Evolutionary conservation across 495 filamentous ascomycete genomes (phyloP).

Genomic region (Achaetomiella virescens): DNA sequence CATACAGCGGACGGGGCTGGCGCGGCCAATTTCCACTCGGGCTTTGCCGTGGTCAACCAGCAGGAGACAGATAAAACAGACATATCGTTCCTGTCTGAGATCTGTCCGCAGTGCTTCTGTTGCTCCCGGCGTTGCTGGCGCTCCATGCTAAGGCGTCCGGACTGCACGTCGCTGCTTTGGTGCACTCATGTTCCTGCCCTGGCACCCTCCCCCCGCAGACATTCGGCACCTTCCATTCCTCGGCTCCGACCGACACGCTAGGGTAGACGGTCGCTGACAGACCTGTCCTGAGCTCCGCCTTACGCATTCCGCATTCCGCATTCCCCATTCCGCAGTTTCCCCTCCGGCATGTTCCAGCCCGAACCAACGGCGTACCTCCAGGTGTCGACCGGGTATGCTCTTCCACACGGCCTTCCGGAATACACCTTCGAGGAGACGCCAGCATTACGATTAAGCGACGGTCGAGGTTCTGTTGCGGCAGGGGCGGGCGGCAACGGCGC

Average conservation of each 20-base stretch:
- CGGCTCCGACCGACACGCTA: slow-evolving; percentile 3
- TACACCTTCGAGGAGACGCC: slow-evolving; percentile 42
- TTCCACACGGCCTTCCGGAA: slow-evolving; percentile 35
- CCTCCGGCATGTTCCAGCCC: slow-evolving; percentile 49
- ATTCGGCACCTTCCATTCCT: not conserved
- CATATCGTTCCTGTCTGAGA: slow-evolving; percentile 1
- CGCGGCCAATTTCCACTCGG: slow-evolving; percentile 1
- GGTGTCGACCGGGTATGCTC: slow-evolving; percentile 34
- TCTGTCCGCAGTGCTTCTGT: not conserved
- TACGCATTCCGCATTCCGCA: no score
- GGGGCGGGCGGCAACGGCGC: slow-evolving; percentile 17
- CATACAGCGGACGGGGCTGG: slow-evolving; percentile 12
- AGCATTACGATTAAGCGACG: slow-evolving; percentile 29
- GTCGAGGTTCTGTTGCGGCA: slow-evolving; percentile 11
- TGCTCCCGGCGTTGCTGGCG: slow-evolving; percentile 3
- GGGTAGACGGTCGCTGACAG: not conserved
- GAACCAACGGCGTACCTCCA: slow-evolving; percentile 43
- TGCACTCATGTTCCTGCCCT: slow-evolving; percentile 5
- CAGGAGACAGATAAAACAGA: slow-evolving; percentile 12
- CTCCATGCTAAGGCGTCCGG: not conserved
- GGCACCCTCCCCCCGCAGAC: not conserved
- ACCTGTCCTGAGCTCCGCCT: not conserved
- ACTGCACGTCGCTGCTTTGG: not conserved
- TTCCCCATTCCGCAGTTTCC: no score
- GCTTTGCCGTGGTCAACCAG: not conserved